A percentile compares a stretch with the other conserved stretches of the same genome.
phyloP scores from a whole-genome alignment of 176 grass and related monocot genomes.

The Oryza rufipogon region DNA sequence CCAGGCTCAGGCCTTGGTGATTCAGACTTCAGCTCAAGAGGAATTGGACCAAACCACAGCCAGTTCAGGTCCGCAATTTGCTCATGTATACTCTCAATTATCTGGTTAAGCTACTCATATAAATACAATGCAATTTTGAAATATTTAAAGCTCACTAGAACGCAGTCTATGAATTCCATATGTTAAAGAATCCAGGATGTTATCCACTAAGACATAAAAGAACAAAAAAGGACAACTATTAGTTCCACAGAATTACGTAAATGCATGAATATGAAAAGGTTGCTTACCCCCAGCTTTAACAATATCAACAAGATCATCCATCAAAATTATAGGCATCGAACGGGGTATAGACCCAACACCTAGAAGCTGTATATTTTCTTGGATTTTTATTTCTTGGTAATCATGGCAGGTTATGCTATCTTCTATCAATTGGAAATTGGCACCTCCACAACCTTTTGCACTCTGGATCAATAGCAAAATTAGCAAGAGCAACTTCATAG shows the following conservation, averaged over 20 bases:
- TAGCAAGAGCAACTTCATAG: conserved; percentile 8
- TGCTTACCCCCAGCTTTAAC: conserved; percentile 86
- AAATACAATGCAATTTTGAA: conserved; percentile 1
- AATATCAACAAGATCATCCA: conserved; percentile 87
- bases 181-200: background rate
- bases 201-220: background rate
- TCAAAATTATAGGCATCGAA: conserved; percentile 80
- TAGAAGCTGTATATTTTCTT: conserved; percentile 88
- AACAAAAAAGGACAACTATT: background rate
- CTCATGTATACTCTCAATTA: background rate
- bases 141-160: conserved; percentile 21
- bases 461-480: conserved; percentile 49
- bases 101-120: background rate
- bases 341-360: conserved; percentile 92
- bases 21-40: background rate
- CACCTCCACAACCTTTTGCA: conserved; percentile 59
- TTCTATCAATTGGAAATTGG: conserved; percentile 64
- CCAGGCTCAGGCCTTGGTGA: background rate
- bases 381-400: conserved; percentile 99
- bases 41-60: background rate
- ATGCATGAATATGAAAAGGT: conserved; percentile 12
- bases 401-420: conserved; percentile 75
- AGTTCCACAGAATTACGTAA: background rate
- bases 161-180: background rate
- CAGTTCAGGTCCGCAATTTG: background rate